These are phyloP conservation scores for Fusarium lateritium DNA, from an alignment of 2,329 filamentous ascomycete genomes.

Conservation along the genomic window DNA sequence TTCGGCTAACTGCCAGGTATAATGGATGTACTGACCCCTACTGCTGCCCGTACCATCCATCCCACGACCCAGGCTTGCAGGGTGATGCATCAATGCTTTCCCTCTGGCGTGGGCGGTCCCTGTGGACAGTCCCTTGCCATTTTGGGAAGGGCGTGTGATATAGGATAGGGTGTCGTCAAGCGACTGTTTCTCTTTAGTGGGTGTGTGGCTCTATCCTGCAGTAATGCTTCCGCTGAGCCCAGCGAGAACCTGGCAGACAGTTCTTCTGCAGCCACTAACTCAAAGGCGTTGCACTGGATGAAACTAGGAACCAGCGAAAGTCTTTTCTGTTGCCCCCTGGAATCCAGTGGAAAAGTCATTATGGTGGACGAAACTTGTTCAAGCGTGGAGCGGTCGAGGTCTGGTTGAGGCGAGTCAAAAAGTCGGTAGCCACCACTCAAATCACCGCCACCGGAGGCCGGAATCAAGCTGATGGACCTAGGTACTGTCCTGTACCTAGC, in stretches of 20 bases:
- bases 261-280: neutral
- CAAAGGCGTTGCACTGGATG: slow-evolving; percentile 26
- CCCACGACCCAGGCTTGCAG: neutral
- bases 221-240: too few species aligned
- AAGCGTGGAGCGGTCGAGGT: slow-evolving; percentile 17
- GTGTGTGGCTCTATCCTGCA: slow-evolving; percentile 5
- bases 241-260: neutral
- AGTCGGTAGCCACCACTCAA: slow-evolving; percentile 36
- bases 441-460: slow-evolving; percentile 32
- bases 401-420: slow-evolving; percentile 18
- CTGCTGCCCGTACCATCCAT: slow-evolving; percentile 1
- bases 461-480: slow-evolving; percentile 14
- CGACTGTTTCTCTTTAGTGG: neutral
- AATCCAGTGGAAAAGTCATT: slow-evolving; percentile 28
- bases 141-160: slow-evolving; percentile 7
- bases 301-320: slow-evolving; percentile 25
- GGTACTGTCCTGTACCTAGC: neutral
- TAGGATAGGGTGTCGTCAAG: neutral
- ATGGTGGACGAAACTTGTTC: neutral
- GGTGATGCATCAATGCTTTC: slow-evolving; percentile 6
- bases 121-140: slow-evolving; percentile 8
- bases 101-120: slow-evolving; percentile 15
- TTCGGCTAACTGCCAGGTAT: slow-evolving; percentile 1
- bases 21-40: slow-evolving; percentile 7
- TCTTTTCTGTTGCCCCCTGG: slow-evolving; percentile 26